Evolutionary conservation across 805 yeast species (phyloP).

Genomic region (Yamadazyma tumulicola): DNA sequence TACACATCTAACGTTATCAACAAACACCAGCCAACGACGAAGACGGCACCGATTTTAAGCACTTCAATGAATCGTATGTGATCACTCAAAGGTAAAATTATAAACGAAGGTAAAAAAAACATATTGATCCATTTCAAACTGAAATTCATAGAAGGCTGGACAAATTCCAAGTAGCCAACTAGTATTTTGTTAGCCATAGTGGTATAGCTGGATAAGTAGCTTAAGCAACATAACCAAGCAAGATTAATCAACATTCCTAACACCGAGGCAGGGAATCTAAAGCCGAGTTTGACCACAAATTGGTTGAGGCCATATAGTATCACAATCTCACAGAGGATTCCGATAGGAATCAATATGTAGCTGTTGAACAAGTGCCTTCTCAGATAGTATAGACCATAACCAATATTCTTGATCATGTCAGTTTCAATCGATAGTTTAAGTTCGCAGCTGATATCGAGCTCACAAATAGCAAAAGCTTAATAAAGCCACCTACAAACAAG

Average conservation of each 20-base stretch:
- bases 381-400: slow-evolving; percentile 32
- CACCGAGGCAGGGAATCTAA: slow-evolving; percentile 68
- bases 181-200: slow-evolving; percentile 17
- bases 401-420: slow-evolving; percentile 2
- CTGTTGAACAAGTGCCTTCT: slow-evolving; percentile 35
- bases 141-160: slow-evolving; percentile 66
- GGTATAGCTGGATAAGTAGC: slow-evolving; percentile 19
- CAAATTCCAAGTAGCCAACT: slow-evolving; percentile 28
- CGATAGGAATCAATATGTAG: slow-evolving; percentile 47
- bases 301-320: slow-evolving; percentile 53
- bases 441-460: no score
- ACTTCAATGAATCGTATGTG: slow-evolving; percentile 66
- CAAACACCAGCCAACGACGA: slow-evolving; percentile 57
- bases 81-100: slow-evolving; percentile 65
- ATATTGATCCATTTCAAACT: slow-evolving; percentile 74
- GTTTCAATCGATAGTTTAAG: no score
- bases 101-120: slow-evolving; percentile 75
- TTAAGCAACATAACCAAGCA: slow-evolving; percentile 38
- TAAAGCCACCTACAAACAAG: no score
- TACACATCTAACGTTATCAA: slow-evolving; percentile 45
- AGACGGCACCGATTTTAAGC: slow-evolving; percentile 69
- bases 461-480: no score
- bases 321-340: slow-evolving; percentile 42
- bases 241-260: slow-evolving; percentile 64
- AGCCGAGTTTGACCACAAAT: slow-evolving; percentile 41